A percentile compares a stretch with the other conserved stretches of the same genome.
Evolutionary conservation across 2,329 filamentous ascomycete species (phyloP).

Genomic region (Grosmannia huntii): DNA sequence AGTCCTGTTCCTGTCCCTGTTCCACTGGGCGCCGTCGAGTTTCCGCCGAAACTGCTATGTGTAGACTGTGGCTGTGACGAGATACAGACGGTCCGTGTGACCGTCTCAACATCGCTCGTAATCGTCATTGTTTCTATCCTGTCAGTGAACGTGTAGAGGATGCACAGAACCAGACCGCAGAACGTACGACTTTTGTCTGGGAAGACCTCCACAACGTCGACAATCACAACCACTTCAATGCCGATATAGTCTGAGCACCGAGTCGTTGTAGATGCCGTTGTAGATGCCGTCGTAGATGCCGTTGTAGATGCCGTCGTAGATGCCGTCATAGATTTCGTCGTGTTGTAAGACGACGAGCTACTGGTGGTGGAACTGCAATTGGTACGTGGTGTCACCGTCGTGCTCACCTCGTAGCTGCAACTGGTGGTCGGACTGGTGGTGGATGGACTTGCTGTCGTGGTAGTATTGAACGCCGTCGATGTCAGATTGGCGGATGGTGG

Average conservation of each 20-base stretch:
- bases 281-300: not conserved
- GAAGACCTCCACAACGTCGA: slow-evolving; percentile 9
- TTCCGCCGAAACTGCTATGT: not conserved
- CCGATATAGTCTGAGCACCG: not conserved
- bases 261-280: not conserved
- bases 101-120: not conserved
- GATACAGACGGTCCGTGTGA: not conserved
- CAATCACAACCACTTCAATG: slow-evolving; percentile 6
- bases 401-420: not conserved
- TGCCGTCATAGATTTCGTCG: not conserved
- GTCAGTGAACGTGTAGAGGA: too few relatives aligned
- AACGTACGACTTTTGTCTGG: not conserved
- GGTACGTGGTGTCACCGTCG: too few relatives aligned
- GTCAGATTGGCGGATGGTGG: not conserved
- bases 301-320: not conserved
- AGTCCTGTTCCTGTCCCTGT: not conserved
- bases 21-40: not conserved
- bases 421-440: not conserved
- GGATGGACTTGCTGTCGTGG: not conserved
- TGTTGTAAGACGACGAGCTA: not conserved
- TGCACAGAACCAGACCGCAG: not conserved
- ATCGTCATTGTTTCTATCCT: not conserved
- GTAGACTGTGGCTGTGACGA: not conserved
- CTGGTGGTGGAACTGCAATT: too few relatives aligned
- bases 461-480: too few relatives aligned